Evolutionary conservation across 2,329 filamentous ascomycete species (phyloP).

Genomic region (Penicillium griseofulvum): DNA sequence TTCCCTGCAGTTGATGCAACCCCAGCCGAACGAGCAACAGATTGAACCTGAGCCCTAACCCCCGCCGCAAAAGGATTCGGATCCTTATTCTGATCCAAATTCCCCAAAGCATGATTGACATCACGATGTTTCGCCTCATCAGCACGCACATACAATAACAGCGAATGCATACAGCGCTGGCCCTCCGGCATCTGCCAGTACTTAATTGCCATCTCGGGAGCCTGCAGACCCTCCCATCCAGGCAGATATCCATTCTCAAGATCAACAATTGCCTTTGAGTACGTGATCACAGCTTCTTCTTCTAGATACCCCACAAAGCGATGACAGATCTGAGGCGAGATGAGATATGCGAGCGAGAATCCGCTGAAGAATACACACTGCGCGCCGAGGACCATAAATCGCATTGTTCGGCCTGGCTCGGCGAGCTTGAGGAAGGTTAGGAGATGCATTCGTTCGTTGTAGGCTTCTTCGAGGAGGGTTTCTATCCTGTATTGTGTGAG

Average conservation of each 20-base stretch:
- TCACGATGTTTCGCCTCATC: slow-evolving; percentile 83
- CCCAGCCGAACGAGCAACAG: neutral
- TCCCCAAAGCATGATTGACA: slow-evolving; percentile 87
- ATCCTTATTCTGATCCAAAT: slow-evolving; percentile 76
- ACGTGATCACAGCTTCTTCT: slow-evolving; percentile 91
- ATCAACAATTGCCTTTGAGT: slow-evolving; percentile 79
- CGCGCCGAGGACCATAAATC: slow-evolving; percentile 80
- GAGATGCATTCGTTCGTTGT: slow-evolving; percentile 90
- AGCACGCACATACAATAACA: slow-evolving; percentile 79
- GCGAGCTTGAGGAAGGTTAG: slow-evolving; percentile 90
- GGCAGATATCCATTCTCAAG: slow-evolving; percentile 78
- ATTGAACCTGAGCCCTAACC: slow-evolving; percentile 6
- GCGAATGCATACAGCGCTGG: slow-evolving; percentile 74
- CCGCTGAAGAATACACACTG: slow-evolving; percentile 96
- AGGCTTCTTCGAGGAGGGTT: slow-evolving; percentile 81
- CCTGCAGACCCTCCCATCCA: slow-evolving; percentile 70
- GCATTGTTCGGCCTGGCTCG: slow-evolving; percentile 82
- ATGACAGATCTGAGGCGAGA: slow-evolving; percentile 83
- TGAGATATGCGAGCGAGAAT: slow-evolving; percentile 81
- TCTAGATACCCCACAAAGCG: slow-evolving; percentile 95
- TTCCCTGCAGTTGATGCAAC: neutral
- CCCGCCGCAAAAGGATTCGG: slow-evolving; percentile 67
- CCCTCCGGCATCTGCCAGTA: slow-evolving; percentile 92
- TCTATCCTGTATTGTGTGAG: slow-evolving; percentile 63
- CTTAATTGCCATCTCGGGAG: slow-evolving; percentile 79